Conservation (phyloP, 345 rosid species). For the Ceriops tagal region DNA sequence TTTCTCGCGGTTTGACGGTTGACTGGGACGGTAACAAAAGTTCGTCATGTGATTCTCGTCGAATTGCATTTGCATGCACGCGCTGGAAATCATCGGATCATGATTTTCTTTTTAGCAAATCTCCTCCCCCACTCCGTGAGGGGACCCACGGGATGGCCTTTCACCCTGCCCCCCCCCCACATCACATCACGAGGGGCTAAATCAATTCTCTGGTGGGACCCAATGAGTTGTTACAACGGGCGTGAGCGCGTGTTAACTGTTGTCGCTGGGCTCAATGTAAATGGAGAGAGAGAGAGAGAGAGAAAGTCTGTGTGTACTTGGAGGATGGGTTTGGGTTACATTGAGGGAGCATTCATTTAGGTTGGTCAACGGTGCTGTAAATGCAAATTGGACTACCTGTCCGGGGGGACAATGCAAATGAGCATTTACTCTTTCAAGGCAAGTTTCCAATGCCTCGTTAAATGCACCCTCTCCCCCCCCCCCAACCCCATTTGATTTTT, state of each 20-base stretch:
- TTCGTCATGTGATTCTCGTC: neutral
- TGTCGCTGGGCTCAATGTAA: conserved; percentile 18
- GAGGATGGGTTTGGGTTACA: too few relatives aligned
- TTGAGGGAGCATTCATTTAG: too few relatives aligned
- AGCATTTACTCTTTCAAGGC: too few relatives aligned
- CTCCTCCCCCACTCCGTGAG: neutral
- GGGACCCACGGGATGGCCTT: conserved; percentile 29
- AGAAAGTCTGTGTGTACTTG: too few relatives aligned
- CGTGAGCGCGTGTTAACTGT: conserved; percentile 10
- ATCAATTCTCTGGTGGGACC: too few relatives aligned
- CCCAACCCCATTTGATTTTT: too few relatives aligned
- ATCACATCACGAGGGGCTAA: conserved; percentile 24
- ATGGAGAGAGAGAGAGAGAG: too few relatives aligned
- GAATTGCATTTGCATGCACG: conserved; percentile 20
- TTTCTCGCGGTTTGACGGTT: conserved; percentile 40
- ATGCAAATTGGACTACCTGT: too few relatives aligned
- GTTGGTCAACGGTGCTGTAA: too few relatives aligned
- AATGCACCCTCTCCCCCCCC: too few relatives aligned
- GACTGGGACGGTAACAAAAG: conserved; percentile 17
- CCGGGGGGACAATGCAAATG: too few relatives aligned
- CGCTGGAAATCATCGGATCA: conserved; percentile 31
- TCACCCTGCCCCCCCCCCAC: conserved; percentile 6
- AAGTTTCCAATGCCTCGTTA: too few relatives aligned
- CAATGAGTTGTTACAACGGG: neutral
- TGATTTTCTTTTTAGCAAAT: conserved; percentile 15